These are phyloP conservation scores for Endotrypanum monterogeii DNA, from an alignment of 208 protist species.

Conservation along the genomic window DNA sequence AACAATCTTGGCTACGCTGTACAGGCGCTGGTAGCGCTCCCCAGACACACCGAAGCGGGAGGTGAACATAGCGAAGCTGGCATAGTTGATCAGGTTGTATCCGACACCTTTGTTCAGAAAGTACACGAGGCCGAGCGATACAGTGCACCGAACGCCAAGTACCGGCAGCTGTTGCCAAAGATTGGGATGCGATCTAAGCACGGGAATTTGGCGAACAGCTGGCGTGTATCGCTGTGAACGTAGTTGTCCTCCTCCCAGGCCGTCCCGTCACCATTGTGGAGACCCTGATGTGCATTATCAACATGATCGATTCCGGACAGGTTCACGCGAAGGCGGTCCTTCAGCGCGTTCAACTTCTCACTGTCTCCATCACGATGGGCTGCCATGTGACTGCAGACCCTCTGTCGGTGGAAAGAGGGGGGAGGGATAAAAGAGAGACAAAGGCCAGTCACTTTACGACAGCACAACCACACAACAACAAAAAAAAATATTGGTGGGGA, in stretches of 20 bases:
- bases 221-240: not conserved
- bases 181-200: conserved; percentile 34
- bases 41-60: conserved; percentile 43
- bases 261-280: not conserved
- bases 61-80: conserved; percentile 51
- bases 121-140: conserved; percentile 46
- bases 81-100: conserved; percentile 40
- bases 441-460: not conserved
- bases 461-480: not conserved
- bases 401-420: not conserved
- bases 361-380: conserved; percentile 15
- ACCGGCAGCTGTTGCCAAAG: conserved; percentile 41
- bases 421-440: not conserved
- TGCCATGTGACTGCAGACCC: conserved; percentile 15
- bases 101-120: conserved; percentile 64
- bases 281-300: conserved; percentile 9
- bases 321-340: conserved; percentile 29
- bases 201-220: conserved; percentile 1
- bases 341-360: conserved; percentile 29
- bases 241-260: conserved; percentile 11
- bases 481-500: too few species aligned
- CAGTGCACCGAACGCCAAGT: conserved; percentile 40
- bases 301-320: conserved; percentile 24
- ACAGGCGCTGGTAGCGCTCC: conserved; percentile 58
- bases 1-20: conserved; percentile 44